Percentiles rank a stretch among this genome's conserved stretches.
These are phyloP conservation scores for Prunus davidiana DNA, from an alignment of 306 rosid species.

Conservation along the genomic window DNA sequence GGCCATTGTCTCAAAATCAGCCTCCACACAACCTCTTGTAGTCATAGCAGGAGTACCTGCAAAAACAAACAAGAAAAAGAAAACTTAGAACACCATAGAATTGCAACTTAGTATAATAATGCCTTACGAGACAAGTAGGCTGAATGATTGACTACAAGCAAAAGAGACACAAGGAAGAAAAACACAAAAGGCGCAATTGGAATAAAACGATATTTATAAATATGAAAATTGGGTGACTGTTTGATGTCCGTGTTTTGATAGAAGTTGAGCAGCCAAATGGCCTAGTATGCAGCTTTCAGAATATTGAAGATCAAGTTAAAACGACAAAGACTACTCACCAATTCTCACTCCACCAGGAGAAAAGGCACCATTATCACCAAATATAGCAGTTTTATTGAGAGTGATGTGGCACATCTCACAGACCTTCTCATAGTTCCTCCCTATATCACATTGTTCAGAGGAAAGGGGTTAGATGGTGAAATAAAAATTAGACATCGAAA, in stretches of 20 bases:
- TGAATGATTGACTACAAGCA: background rate
- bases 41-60: constrained; percentile 98
- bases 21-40: constrained; percentile 89
- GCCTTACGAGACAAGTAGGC: background rate
- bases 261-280: background rate
- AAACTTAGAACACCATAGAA: background rate
- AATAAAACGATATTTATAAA: background rate
- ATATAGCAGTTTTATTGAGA: constrained; percentile 81
- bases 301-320: background rate
- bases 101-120: background rate
- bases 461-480: background rate
- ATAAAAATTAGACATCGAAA: background rate
- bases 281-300: background rate
- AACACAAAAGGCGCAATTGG: background rate
- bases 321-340: constrained; percentile 43
- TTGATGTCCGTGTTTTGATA: background rate
- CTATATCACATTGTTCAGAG: constrained; percentile 24
- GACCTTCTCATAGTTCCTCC: constrained; percentile 81
- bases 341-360: constrained; percentile 87
- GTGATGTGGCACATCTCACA: constrained; percentile 87
- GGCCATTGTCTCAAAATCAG: constrained; percentile 84
- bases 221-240: background rate
- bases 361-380: constrained; percentile 75
- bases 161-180: background rate
- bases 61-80: constrained; percentile 4